phyloP scores from a whole-genome alignment of 1,139 yeast genomes.

The Sugiyamaella sp. region DNA sequence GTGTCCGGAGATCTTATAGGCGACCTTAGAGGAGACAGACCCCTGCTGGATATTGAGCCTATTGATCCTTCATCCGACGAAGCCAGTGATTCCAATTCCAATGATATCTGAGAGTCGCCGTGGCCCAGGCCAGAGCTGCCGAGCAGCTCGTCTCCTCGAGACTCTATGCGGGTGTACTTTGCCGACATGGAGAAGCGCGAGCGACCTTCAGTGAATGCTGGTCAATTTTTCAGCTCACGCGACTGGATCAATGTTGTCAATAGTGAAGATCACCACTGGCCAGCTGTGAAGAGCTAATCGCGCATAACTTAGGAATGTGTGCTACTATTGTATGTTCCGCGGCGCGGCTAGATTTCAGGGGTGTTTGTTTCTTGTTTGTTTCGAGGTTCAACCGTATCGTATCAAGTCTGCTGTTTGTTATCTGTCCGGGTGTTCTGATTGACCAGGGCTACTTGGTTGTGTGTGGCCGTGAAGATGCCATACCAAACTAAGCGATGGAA shows the following conservation, averaged over 20 bases:
- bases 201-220: neutral
- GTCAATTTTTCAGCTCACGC: no score
- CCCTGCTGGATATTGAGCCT: conserved; percentile 33
- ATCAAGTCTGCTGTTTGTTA: no score
- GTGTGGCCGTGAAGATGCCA: no score
- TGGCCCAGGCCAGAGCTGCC: conserved; percentile 7
- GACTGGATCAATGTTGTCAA: neutral
- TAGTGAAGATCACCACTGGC: neutral
- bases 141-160: conserved; percentile 9
- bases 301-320: neutral
- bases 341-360: neutral
- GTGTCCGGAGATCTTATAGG: conserved; percentile 20
- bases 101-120: conserved; percentile 35
- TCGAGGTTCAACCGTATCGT: no score
- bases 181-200: conserved; percentile 9
- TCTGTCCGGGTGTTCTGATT: no score
- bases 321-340: neutral
- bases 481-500: no score
- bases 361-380: no score
- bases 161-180: conserved; percentile 11
- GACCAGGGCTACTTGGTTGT: no score
- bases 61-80: conserved; percentile 36
- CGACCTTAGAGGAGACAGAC: conserved; percentile 31
- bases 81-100: conserved; percentile 44
- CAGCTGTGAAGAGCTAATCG: conserved; percentile 2